Evolutionary conservation across 495 filamentous ascomycete genomes (phyloP).

Genomic region (Neurospora sublineolata): DNA sequence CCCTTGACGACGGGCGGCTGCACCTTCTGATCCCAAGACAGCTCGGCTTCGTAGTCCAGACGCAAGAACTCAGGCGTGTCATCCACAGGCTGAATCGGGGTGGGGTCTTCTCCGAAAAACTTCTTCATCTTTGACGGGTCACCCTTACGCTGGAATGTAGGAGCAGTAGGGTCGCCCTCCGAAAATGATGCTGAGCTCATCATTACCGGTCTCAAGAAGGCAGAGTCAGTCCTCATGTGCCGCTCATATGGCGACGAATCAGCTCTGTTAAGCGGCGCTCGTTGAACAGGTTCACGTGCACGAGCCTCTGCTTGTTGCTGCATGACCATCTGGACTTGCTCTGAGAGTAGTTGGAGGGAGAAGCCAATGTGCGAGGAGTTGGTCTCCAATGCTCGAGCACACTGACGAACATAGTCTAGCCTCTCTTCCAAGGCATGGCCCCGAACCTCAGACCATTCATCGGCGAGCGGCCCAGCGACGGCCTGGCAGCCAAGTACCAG

Average conservation of each 20-base stretch:
- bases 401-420: slow-evolving; percentile 61
- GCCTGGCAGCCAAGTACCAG: slow-evolving; percentile 76
- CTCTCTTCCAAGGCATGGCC: slow-evolving; percentile 86
- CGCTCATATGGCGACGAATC: slow-evolving; percentile 36
- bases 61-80: slow-evolving; percentile 74
- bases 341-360: slow-evolving; percentile 74
- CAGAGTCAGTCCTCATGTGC: slow-evolving; percentile 39
- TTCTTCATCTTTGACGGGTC: slow-evolving; percentile 73
- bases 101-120: slow-evolving; percentile 74
- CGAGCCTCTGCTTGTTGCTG: slow-evolving; percentile 30
- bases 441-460: slow-evolving; percentile 90
- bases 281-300: slow-evolving; percentile 24
- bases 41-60: slow-evolving; percentile 81
- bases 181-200: slow-evolving; percentile 54
- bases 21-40: slow-evolving; percentile 75
- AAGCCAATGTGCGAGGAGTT: slow-evolving; percentile 80
- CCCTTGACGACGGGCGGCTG: slow-evolving; percentile 67
- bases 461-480: slow-evolving; percentile 75
- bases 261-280: slow-evolving; percentile 29
- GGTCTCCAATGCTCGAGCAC: slow-evolving; percentile 69
- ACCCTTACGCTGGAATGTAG: slow-evolving; percentile 49
- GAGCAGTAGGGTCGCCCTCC: slow-evolving; percentile 45
- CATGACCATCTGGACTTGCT: slow-evolving; percentile 49
- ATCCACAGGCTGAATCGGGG: slow-evolving; percentile 50
- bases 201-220: slow-evolving; percentile 25